Evolutionary conservation across 192 early-diverging fungal genomes (phyloP).

Genomic region (Radiomyces spectabilis): DNA sequence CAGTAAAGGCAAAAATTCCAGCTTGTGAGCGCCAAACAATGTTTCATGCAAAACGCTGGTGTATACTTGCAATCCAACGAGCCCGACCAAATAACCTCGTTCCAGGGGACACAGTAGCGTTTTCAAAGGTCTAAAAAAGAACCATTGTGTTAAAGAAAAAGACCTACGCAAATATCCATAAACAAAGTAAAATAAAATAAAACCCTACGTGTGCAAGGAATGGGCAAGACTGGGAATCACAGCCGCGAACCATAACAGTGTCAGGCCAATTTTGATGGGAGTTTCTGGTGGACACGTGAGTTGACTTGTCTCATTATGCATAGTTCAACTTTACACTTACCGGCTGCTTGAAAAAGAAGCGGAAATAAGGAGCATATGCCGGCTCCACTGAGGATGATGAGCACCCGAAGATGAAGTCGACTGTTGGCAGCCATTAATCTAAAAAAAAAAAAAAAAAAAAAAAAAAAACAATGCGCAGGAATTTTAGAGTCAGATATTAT

Average conservation of each 20-base stretch:
- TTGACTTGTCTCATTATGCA: neutral
- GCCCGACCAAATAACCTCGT: constrained; percentile 46
- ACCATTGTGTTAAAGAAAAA: no score
- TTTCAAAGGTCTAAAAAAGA: neutral
- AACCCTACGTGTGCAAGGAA: constrained; percentile 19
- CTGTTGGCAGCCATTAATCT: constrained; percentile 46
- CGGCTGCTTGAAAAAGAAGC: constrained; percentile 55
- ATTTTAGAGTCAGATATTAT: neutral
- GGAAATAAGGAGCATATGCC: constrained; percentile 67
- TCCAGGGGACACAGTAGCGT: constrained; percentile 28
- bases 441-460: constrained; percentile 1
- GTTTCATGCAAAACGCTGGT: constrained; percentile 45
- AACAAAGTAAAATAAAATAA: no score
- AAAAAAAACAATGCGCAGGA: neutral
- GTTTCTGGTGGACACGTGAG: constrained; percentile 13
- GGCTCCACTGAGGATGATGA: constrained; percentile 51
- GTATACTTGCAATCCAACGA: constrained; percentile 40
- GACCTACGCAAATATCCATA: no score
- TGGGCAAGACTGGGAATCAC: constrained; percentile 10
- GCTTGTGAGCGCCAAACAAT: constrained; percentile 37
- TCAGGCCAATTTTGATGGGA: constrained; percentile 23
- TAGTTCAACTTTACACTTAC: constrained; percentile 26
- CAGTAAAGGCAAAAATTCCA: constrained; percentile 80
- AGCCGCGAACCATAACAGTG: constrained; percentile 21
- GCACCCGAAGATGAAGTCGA: constrained; percentile 40